Evolutionary conservation across 179 eudicot genomes (phyloP), one percentile per base, ranked within the genome.

Genomic region (Silene noctiflora): DNA sequence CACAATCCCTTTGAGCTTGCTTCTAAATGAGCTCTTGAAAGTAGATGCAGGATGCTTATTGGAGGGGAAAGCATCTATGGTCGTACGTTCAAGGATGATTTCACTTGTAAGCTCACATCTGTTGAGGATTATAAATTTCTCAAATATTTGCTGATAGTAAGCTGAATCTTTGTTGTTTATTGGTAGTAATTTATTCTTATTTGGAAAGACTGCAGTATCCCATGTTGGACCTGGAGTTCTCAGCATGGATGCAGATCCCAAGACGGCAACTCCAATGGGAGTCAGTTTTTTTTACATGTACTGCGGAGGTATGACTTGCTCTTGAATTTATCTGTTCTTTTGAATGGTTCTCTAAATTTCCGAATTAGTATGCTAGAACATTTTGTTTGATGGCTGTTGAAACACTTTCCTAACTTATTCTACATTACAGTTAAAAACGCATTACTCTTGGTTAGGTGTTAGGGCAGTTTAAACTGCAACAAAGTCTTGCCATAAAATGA

Each of bases 221-320:
- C 97, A 92, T 75, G 75, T 81, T 79, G 96, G 97, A 85, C 93
- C 98, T 74, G 98, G 97, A 84, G 84, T 88, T 71, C 83, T 31
- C 79, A 94, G 98, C 90, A 94, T 94, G 97, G 98, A 94, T 88
- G 97, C 96, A 48, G 97, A 96, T 42, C 97, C 98, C 80, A 89
- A 94, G 76, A 94, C 96, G 7, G 39, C 39, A 33, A 33, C 39
- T 4, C 39, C 82, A 92, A 94, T 68, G 98, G 96, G 42, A 94
- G 97, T 80, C 98, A 94, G 79, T 94, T 4, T 33, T 94, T 82
- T 92, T 94, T 68, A 94, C 93, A 20, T 94, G 98, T 87, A 92
- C 97, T 48, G 98, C 87, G 46, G 87, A 90, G 98, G 98, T 91
- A 89, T 25, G 4, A 56, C 67, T 39, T 51, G 44, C 70, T 33